Evolutionary conservation across 352 stramenopile species (phyloP).

Genomic region (Globisporangium recalcitrans): DNA sequence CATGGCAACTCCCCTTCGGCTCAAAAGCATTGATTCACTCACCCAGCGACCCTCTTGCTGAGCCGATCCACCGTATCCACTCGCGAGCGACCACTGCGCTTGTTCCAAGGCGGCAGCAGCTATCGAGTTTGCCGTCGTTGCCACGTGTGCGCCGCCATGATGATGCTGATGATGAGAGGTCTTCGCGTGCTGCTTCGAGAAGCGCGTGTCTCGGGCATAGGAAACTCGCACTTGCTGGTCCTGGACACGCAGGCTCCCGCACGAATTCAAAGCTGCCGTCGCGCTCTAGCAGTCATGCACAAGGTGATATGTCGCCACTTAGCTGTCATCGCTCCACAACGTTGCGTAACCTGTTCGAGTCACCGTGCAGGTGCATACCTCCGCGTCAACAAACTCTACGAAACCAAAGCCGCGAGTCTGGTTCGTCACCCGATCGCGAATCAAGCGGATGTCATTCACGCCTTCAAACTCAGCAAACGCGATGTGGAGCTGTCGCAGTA

Average conservation of each 20-base stretch:
- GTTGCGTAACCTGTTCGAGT: neutral
- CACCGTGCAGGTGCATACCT: too few species aligned
- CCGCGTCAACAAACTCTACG: constrained; percentile 62
- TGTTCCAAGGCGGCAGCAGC: constrained; percentile 63
- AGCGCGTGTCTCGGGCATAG: constrained; percentile 45
- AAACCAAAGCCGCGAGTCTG: constrained; percentile 73
- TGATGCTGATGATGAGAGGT: neutral
- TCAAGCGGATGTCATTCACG: constrained; percentile 63
- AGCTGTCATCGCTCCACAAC: too few species aligned
- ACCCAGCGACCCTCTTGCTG: neutral
- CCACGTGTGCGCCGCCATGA: neutral
- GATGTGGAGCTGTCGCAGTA: constrained; percentile 54
- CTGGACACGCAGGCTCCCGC: constrained; percentile 30
- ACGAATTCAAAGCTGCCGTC: constrained; percentile 26
- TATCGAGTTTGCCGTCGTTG: constrained; percentile 33
- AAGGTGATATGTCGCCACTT: too few species aligned
- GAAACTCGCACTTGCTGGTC: constrained; percentile 44
- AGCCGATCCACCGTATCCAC: constrained; percentile 29
- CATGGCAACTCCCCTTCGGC: neutral
- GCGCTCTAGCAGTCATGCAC: constrained; percentile 7
- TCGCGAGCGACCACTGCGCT: constrained; percentile 76
- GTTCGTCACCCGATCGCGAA: constrained; percentile 65
- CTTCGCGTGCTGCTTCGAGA: constrained; percentile 20
- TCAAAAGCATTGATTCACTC: neutral
- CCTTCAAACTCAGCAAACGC: constrained; percentile 59